Evolutionary conservation across 164 flowering plant genomes (phyloP), one percentile per base, ranked within the genome.

Genomic region (Aristolochia fimbriata): DNA sequence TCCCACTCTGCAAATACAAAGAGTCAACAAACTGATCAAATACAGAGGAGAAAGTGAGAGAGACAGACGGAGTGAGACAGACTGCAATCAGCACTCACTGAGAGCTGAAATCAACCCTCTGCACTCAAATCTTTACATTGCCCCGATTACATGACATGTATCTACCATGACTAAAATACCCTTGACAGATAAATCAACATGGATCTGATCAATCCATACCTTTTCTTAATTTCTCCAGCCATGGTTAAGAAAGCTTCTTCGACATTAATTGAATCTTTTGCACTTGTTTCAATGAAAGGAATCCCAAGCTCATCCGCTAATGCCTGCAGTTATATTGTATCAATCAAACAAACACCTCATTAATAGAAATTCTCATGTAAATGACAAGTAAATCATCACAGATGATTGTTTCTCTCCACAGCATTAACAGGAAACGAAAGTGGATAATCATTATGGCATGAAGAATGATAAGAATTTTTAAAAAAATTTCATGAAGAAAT

Each of bases 221-320:
- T 82, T 70, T 81, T 82, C 84, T 84, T 86, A 50, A 86, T 84
- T 67, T 79, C 84, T 4, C 67, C 81, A 68, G 84, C 84, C 89
- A 86, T 84, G 59, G 84, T 82, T 68, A 82, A 63, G 74, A 86
- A 86, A 70, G 93, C 93, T 60, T 82, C 81, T 66, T 86, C 93
- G 63, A 86, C 87, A 64, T 86, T 86, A 53, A 78, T 77, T 6
- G 89, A 74, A 67, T 86, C 86, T 67, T 86, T 84, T 11, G 87
- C 89, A 78, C 89, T 86, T 31, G 93, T 86, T 72, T 86, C 93
- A 17, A 86, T 81, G 73, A 86, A 84, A 59, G 89, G 93, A 67
- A 86, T 82, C 56, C 89, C 89, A 66, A 84, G 84, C 70, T 82
- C 87, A 46, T 86, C 89, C 5, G 93, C 93, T 63, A 82, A 77